Evolutionary conservation across 2,329 filamentous ascomycete genomes (phyloP).

Genomic region (Claviceps fusiformis): DNA sequence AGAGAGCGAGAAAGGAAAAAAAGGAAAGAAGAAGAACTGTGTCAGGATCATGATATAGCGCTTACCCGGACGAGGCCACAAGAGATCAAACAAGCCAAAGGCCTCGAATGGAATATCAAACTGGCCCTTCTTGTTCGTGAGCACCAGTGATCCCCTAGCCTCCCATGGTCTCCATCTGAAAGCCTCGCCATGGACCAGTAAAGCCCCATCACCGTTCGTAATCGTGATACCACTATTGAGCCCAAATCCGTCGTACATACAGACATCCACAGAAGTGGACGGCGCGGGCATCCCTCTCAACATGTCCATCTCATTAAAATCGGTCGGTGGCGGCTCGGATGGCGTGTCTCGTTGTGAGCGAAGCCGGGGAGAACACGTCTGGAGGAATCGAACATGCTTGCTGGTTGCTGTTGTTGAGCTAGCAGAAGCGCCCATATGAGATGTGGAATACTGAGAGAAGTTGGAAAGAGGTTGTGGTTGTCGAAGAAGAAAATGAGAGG

Average conservation of each 20-base stretch:
- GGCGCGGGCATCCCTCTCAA: slow-evolving; percentile 62
- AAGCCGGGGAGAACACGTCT: slow-evolving; percentile 6
- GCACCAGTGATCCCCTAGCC: slow-evolving; percentile 26
- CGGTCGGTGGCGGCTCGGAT: slow-evolving; percentile 29
- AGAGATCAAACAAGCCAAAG: slow-evolving; percentile 61
- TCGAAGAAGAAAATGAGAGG: background rate
- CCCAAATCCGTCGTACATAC: slow-evolving; percentile 70
- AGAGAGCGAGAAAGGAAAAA: background rate
- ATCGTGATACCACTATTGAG: slow-evolving; percentile 70
- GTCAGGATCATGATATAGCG: slow-evolving; percentile 7
- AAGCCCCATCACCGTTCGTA: slow-evolving; percentile 52
- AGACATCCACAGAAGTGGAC: slow-evolving; percentile 72
- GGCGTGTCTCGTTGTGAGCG: slow-evolving; percentile 12
- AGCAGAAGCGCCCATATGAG: background rate
- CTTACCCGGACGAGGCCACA: slow-evolving; percentile 83
- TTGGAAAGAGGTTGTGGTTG: background rate
- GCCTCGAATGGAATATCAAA: slow-evolving; percentile 59
- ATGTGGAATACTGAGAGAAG: background rate
- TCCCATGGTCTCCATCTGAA: slow-evolving; percentile 83
- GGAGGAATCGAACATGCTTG: slow-evolving; percentile 4
- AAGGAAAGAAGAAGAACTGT: background rate
- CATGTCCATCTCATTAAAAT: slow-evolving; percentile 68
- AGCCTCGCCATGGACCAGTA: slow-evolving; percentile 76
- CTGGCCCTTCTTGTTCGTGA: slow-evolving; percentile 67
- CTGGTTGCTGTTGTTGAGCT: background rate